phyloP scores from a whole-genome alignment of 2,329 filamentous ascomycete genomes.

The Huntiella decipiens region DNA sequence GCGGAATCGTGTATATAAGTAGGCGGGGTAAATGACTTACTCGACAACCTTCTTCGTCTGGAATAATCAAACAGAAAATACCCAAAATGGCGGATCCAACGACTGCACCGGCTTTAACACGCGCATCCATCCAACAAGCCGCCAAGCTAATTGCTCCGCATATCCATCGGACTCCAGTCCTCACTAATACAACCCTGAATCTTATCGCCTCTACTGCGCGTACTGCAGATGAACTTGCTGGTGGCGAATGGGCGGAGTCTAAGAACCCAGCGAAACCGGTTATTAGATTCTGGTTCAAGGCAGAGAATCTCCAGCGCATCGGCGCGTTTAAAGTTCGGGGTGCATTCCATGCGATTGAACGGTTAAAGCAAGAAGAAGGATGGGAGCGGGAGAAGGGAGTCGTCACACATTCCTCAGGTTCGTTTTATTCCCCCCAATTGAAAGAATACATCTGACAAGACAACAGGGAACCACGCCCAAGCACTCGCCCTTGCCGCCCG shows the following conservation, averaged over 20 bases:
- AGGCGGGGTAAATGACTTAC: too few species aligned
- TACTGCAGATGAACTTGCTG: slow-evolving; percentile 28
- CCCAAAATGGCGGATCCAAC: slow-evolving; percentile 32
- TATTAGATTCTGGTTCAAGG: slow-evolving; percentile 78
- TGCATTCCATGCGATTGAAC: slow-evolving; percentile 67
- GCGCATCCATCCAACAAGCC: slow-evolving; percentile 51
- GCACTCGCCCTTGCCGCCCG: slow-evolving; percentile 71
- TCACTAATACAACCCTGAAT: slow-evolving; percentile 61
- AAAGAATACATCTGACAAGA: background rate
- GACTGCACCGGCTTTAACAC: slow-evolving; percentile 46
- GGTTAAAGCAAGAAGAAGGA: slow-evolving; percentile 43
- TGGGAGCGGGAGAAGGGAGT: slow-evolving; percentile 52
- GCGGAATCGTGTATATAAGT: too few species aligned
- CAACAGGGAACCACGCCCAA: slow-evolving; percentile 77
- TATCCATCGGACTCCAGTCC: slow-evolving; percentile 67
- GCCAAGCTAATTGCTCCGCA: slow-evolving; percentile 53
- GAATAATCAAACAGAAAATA: background rate
- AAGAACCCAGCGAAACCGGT: slow-evolving; percentile 47
- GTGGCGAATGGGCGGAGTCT: slow-evolving; percentile 36
- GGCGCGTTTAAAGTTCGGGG: slow-evolving; percentile 88
- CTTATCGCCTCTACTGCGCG: slow-evolving; percentile 55
- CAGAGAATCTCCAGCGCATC: slow-evolving; percentile 77
- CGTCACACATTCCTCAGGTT: slow-evolving; percentile 78
- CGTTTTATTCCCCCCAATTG: slow-evolving; percentile 5
- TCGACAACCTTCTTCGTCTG: background rate